These are phyloP conservation scores for Spathaspora girioi DNA, from an alignment of 805 yeast species.

Conservation along the genomic window DNA sequence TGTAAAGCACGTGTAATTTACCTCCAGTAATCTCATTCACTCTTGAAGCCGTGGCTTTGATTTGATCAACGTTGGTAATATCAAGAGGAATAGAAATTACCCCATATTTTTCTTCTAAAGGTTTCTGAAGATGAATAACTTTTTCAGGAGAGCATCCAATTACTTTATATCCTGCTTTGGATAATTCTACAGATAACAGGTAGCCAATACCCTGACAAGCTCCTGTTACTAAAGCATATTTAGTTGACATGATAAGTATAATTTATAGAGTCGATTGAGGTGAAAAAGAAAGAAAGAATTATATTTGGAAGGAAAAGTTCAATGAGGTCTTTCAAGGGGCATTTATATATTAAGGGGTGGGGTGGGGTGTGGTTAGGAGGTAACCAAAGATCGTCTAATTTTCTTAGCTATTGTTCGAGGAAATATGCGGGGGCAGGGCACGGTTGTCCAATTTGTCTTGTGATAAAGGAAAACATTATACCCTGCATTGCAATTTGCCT, in stretches of 20 bases:
- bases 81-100: constrained; percentile 32
- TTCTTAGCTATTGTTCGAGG: too few relatives aligned
- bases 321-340: too few relatives aligned
- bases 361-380: too few relatives aligned
- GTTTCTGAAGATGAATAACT: constrained; percentile 18
- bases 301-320: neutral
- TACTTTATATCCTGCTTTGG: constrained; percentile 32
- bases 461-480: too few relatives aligned
- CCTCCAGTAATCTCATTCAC: constrained; percentile 24
- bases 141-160: constrained; percentile 26
- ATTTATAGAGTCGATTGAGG: neutral
- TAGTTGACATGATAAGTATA: neutral
- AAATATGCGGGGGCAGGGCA: too few relatives aligned
- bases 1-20: constrained; percentile 30
- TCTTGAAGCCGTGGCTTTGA: constrained; percentile 17
- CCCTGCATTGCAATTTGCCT: too few relatives aligned
- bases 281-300: too few relatives aligned
- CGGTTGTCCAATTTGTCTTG: too few relatives aligned
- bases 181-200: constrained; percentile 42
- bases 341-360: too few relatives aligned
- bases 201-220: constrained; percentile 61
- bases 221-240: constrained; percentile 41
- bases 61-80: constrained; percentile 29
- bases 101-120: constrained; percentile 20
- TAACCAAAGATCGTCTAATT: too few relatives aligned